Percentiles rank a stretch among this genome's conserved stretches.
phyloP scores from a whole-genome alignment of 306 rosid species.

The Amphicarpaea edgeworthii region DNA sequence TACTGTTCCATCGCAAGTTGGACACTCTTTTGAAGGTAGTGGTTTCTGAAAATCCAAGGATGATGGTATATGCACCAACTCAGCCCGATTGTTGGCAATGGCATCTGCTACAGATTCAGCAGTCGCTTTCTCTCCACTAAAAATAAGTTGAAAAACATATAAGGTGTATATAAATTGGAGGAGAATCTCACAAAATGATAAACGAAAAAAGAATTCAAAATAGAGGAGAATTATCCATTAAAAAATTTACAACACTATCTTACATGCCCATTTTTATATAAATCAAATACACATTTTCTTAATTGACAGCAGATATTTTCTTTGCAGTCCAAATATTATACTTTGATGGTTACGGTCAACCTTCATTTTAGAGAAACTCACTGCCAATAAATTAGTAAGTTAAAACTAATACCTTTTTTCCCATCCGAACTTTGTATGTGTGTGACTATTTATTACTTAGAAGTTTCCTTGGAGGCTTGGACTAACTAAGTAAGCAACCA shows the following conservation, averaged over 20 bases:
- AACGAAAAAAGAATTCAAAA: constrained; percentile 8
- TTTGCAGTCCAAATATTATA: constrained; percentile 24
- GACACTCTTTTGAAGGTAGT: constrained; percentile 93
- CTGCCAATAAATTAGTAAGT: constrained; percentile 1
- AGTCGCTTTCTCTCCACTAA: constrained; percentile 93
- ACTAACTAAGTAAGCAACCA: constrained; percentile 20
- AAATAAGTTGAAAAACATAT: constrained; percentile 40
- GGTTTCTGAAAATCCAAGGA: constrained; percentile 67
- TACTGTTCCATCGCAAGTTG: constrained; percentile 96
- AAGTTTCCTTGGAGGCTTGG: constrained; percentile 17
- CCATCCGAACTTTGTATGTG: neutral
- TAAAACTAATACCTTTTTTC: neutral
- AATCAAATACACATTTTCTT: constrained; percentile 10
- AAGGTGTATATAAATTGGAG: constrained; percentile 25
- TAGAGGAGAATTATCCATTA: constrained; percentile 21
- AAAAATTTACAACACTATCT: constrained; percentile 24
- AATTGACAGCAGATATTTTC: constrained; percentile 27
- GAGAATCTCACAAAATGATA: constrained; percentile 24
- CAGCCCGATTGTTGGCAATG: constrained; percentile 79
- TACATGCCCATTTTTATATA: constrained; percentile 30
- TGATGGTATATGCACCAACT: constrained; percentile 90
- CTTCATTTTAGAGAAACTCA: constrained; percentile 29
- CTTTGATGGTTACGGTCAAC: constrained; percentile 23
- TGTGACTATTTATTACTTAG: constrained; percentile 4
- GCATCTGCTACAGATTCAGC: constrained; percentile 90